Evolutionary conservation across 2,329 filamentous ascomycete species (phyloP).

Genomic region (Colletotrichum nymphaeae): DNA sequence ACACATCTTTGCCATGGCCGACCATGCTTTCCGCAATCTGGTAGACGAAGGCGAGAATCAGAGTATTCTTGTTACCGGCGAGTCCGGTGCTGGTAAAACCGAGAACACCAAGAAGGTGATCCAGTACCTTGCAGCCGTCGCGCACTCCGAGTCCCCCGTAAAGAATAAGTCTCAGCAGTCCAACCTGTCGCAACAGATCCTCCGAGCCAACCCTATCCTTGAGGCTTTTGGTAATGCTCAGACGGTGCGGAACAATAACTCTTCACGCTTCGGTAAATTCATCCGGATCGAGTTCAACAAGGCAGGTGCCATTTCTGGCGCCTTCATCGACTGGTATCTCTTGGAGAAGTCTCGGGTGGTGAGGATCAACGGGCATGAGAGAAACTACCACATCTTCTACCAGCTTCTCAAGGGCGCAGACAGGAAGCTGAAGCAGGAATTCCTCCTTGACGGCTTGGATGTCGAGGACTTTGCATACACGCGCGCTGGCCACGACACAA

Average conservation of each 20-base stretch:
- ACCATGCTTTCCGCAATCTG: conserved; percentile 94
- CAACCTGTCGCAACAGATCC: conserved; percentile 94
- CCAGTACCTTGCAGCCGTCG: conserved; percentile 95
- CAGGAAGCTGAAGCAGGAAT: conserved; percentile 76
- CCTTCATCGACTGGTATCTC: conserved; percentile 98
- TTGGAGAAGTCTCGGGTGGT: conserved; percentile 98
- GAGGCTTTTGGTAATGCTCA: conserved; percentile 99
- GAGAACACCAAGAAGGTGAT: conserved; percentile 99
- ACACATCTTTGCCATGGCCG: conserved; percentile 97
- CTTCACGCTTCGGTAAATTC: conserved; percentile 97
- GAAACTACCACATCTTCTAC: conserved; percentile 98
- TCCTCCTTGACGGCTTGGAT: conserved; percentile 79
- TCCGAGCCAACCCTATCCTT: conserved; percentile 95
- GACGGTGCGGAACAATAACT: conserved; percentile 98
- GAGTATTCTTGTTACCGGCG: conserved; percentile 96
- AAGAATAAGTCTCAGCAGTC: conserved; percentile 74
- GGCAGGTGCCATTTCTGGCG: conserved; percentile 89
- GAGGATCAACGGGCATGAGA: conserved; percentile 84
- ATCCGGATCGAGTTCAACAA: conserved; percentile 96
- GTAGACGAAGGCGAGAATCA: conserved; percentile 97
- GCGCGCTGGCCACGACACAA: conserved; percentile 89
- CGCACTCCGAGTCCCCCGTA: conserved; percentile 80
- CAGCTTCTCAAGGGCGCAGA: conserved; percentile 91
- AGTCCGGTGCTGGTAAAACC: conserved; percentile 97
- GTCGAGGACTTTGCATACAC: conserved; percentile 94